A percentile compares a stretch with the other conserved stretches of the same genome.
Conservation (phyloP, 257 asterid species). For the Eucommia ulmoides region DNA sequence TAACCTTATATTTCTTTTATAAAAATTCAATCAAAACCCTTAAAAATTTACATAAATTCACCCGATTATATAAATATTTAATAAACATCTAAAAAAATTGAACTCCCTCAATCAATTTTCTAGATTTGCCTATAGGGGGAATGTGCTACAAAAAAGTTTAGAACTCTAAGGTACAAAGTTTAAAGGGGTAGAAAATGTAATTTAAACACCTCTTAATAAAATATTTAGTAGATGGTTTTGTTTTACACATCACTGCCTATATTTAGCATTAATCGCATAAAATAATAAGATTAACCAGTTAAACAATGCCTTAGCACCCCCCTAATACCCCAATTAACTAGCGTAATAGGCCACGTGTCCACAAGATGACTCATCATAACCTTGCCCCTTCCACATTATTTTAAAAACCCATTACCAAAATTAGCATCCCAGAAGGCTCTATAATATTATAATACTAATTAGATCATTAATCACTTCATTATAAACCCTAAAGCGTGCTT, state of each 20-base stretch:
- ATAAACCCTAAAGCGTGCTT: conserved; percentile 6
- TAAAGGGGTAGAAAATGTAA: no score
- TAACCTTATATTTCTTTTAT: no score
- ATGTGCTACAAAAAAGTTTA: no score
- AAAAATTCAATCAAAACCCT: no score
- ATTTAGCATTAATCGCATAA: conserved; percentile 26
- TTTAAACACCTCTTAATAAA: no score
- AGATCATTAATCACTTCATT: conserved; percentile 8
- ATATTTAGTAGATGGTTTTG: conserved; percentile 20
- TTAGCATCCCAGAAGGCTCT: conserved; percentile 47
- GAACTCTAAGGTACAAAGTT: no score
- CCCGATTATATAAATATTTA: no score
- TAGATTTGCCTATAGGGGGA: no score
- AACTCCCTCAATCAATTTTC: no score
- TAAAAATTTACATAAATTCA: no score
- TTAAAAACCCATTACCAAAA: conserved; percentile 28
- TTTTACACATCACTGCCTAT: conserved; percentile 61
- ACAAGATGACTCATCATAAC: conserved; percentile 20
- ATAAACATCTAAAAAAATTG: no score
- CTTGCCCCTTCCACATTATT: conserved; percentile 19
- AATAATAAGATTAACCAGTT: conserved; percentile 12
- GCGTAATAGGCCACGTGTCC: conserved; percentile 32
- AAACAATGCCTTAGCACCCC: conserved; percentile 16
- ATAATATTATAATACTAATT: conserved; percentile 12
- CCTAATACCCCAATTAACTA: conserved; percentile 8